Percentiles rank a stretch among this genome's conserved stretches.
phyloP scores from a whole-genome alignment of 352 stramenopile genomes.

The Phytopythium helicoides region DNA sequence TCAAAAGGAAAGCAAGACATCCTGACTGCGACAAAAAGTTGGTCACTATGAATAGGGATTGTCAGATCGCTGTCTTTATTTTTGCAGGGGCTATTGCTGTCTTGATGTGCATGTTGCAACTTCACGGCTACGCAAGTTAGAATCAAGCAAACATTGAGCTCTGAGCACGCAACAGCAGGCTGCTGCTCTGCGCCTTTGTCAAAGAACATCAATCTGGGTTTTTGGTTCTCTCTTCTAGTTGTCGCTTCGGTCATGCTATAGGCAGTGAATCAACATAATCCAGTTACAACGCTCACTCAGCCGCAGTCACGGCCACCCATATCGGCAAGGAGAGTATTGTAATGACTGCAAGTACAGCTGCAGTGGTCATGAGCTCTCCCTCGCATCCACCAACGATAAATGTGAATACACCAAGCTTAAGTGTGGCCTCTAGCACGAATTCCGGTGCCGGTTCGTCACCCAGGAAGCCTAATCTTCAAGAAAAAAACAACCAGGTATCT shows the following conservation, averaged over 20 bases:
- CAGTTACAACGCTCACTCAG: too few species aligned
- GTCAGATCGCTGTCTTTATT: too few species aligned
- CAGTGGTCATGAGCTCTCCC: conserved; percentile 6
- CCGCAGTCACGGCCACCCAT: neutral
- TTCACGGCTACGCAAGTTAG: too few species aligned
- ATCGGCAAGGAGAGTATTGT: neutral
- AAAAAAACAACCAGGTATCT: neutral
- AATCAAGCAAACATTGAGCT: too few species aligned
- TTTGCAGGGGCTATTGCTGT: too few species aligned
- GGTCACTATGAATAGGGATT: too few species aligned
- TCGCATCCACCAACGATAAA: neutral
- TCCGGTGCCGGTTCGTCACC: neutral
- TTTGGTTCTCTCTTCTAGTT: too few species aligned
- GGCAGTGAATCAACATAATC: too few species aligned
- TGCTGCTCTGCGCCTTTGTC: too few species aligned
- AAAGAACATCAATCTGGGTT: too few species aligned
- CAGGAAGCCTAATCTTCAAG: neutral
- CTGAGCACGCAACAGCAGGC: too few species aligned
- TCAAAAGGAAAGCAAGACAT: conserved; percentile 9
- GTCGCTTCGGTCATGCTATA: too few species aligned
- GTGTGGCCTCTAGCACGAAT: neutral
- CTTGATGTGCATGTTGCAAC: neutral
- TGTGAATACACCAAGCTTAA: neutral
- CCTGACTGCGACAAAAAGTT: neutral
- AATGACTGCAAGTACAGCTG: conserved; percentile 7